Conservation (phyloP, 2,329 filamentous ascomycete species). For the Lomentospora prolificans region DNA sequence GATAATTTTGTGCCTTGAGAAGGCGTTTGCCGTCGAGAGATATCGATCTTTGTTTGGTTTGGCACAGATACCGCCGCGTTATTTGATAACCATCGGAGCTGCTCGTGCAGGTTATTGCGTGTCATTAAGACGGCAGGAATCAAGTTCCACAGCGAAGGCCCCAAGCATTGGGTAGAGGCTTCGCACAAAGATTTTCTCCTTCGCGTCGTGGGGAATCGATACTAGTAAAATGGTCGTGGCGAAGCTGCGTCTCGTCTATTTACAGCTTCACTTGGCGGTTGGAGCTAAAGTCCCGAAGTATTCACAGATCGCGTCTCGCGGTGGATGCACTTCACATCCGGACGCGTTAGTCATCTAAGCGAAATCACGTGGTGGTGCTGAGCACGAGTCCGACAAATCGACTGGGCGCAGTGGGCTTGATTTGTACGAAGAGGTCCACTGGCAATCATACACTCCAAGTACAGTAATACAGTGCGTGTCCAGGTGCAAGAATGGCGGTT, state of each 20-base stretch:
- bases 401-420: background rate
- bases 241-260: background rate
- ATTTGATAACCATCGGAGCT: conserved; percentile 5
- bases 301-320: background rate
- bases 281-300: background rate
- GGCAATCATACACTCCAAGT: too few relatives aligned
- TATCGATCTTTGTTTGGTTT: background rate
- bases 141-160: background rate
- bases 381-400: background rate
- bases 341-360: conserved; percentile 2
- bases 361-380: background rate
- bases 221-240: background rate
- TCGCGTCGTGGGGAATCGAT: background rate
- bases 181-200: background rate
- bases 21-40: background rate
- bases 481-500: too few relatives aligned
- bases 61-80: conserved; percentile 4
- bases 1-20: background rate
- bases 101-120: conserved; percentile 9
- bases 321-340: background rate
- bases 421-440: too few relatives aligned
- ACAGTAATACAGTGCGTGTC: too few relatives aligned
- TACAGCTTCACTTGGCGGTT: background rate
- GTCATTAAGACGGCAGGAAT: conserved; percentile 8
- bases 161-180: conserved; percentile 2